phyloP scores from a whole-genome alignment of 257 asterid genomes.

The Salvia miltiorrhiza region DNA sequence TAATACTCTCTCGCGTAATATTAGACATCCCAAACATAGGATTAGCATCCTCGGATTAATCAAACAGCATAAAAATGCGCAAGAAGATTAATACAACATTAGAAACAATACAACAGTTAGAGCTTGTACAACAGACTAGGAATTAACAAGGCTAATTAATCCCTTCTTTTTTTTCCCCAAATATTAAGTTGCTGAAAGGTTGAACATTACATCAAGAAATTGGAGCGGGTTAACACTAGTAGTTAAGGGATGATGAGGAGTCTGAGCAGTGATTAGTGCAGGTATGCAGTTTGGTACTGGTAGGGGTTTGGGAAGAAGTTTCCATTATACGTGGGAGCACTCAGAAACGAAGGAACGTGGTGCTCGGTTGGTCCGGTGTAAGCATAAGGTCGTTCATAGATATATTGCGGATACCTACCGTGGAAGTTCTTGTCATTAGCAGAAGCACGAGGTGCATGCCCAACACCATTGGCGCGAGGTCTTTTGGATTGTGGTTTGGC shows the following conservation, averaged over 20 bases:
- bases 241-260: slow-evolving; percentile 50
- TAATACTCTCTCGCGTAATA: too few relatives aligned
- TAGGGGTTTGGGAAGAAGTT: slow-evolving; percentile 78
- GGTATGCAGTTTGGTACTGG: slow-evolving; percentile 88
- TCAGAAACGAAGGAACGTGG: slow-evolving; percentile 53
- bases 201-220: slow-evolving; percentile 42
- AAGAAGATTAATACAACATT: slow-evolving; percentile 17
- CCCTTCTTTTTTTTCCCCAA: slow-evolving; percentile 6
- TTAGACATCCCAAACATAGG: too few relatives aligned
- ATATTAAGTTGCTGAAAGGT: slow-evolving; percentile 48
- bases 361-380: slow-evolving; percentile 58
- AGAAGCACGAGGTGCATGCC: slow-evolving; percentile 56
- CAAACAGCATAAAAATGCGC: not conserved
- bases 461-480: slow-evolving; percentile 75
- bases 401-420: slow-evolving; percentile 74
- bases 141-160: slow-evolving; percentile 46
- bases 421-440: slow-evolving; percentile 66
- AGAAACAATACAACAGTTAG: slow-evolving; percentile 32
- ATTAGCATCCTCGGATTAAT: not conserved
- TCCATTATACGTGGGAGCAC: slow-evolving; percentile 57
- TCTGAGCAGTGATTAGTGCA: slow-evolving; percentile 69
- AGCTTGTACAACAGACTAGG: slow-evolving; percentile 70
- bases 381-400: slow-evolving; percentile 70
- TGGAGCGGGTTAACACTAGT: slow-evolving; percentile 54
- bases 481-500: slow-evolving; percentile 89